Evolutionary conservation across 164 flowering plant species (phyloP).

Genomic region (Protea cynaroides): DNA sequence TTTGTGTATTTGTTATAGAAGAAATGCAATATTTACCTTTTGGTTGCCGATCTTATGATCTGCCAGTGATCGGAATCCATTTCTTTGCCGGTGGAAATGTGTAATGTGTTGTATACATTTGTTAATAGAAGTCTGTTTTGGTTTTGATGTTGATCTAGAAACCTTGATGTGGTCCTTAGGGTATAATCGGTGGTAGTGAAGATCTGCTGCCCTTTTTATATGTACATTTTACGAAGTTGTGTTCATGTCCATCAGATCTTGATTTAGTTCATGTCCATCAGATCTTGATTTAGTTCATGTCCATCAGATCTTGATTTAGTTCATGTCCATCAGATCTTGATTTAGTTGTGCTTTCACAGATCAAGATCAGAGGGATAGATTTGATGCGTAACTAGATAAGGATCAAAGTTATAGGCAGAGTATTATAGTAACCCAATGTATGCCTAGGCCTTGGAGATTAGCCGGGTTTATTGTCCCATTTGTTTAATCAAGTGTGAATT

Average conservation of each 20-base stretch:
- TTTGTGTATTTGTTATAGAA: background rate
- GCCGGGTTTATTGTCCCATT: background rate
- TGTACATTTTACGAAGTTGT: too few species aligned
- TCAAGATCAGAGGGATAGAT: background rate
- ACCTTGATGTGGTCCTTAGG: background rate
- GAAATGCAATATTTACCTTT: background rate
- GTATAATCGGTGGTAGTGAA: background rate
- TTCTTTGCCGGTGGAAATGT: too few species aligned
- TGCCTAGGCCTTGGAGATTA: background rate
- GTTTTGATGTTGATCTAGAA: too few species aligned
- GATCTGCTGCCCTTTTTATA: background rate
- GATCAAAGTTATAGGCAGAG: background rate
- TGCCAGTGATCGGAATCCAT: too few species aligned
- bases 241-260: background rate
- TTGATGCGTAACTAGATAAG: background rate
- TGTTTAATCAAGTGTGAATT: too few species aligned
- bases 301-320: too few species aligned
- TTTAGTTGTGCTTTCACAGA: background rate
- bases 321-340: background rate
- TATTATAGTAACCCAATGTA: background rate
- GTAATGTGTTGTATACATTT: background rate
- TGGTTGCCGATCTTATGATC: too few species aligned
- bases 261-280: too few species aligned
- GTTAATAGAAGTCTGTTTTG: background rate
- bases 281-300: background rate